A percentile compares a stretch with the other conserved stretches of the same genome.
These are phyloP conservation scores for Singerocomus rubriflavus DNA, from an alignment of 1,284 basidiomycete genomes.

Conservation along the genomic window DNA sequence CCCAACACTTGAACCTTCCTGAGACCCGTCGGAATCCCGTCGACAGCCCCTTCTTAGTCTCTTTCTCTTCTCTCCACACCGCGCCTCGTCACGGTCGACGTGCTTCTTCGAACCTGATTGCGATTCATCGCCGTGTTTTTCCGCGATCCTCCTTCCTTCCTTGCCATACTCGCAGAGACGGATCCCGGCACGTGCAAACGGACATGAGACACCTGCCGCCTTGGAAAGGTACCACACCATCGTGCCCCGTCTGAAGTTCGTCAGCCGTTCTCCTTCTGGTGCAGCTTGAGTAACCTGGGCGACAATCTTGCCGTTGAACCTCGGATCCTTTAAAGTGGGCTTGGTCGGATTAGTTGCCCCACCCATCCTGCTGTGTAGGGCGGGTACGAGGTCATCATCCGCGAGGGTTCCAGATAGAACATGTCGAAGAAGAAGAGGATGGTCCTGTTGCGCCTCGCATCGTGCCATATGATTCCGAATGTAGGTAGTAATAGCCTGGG, in stretches of 20 bases:
- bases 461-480: slow-evolving; percentile 68
- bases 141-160: slow-evolving; percentile 39
- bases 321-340: slow-evolving; percentile 24
- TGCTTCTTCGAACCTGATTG: slow-evolving; percentile 36
- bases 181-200: slow-evolving; percentile 68
- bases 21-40: slow-evolving; percentile 18
- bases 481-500: slow-evolving; percentile 76
- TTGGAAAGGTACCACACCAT: slow-evolving; percentile 75
- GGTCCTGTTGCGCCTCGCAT: slow-evolving; percentile 66
- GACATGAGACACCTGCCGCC: slow-evolving; percentile 69
- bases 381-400: slow-evolving; percentile 71
- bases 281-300: slow-evolving; percentile 1
- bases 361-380: slow-evolving; percentile 64
- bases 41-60: slow-evolving; percentile 52
- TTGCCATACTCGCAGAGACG: slow-evolving; percentile 63
- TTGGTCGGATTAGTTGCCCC: slow-evolving; percentile 54
- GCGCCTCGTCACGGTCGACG: slow-evolving; percentile 38
- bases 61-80: slow-evolving; percentile 71
- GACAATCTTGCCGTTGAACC: slow-evolving; percentile 9
- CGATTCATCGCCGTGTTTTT: slow-evolving; percentile 8
- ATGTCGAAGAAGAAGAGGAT: slow-evolving; percentile 70
- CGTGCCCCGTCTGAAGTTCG: slow-evolving; percentile 76
- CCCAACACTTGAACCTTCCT: slow-evolving; percentile 7
- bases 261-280: slow-evolving; percentile 43
- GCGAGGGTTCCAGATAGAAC: slow-evolving; percentile 62